These are phyloP conservation scores for Komagataella mondaviorum DNA, from an alignment of 805 yeast species.

Conservation along the genomic window DNA sequence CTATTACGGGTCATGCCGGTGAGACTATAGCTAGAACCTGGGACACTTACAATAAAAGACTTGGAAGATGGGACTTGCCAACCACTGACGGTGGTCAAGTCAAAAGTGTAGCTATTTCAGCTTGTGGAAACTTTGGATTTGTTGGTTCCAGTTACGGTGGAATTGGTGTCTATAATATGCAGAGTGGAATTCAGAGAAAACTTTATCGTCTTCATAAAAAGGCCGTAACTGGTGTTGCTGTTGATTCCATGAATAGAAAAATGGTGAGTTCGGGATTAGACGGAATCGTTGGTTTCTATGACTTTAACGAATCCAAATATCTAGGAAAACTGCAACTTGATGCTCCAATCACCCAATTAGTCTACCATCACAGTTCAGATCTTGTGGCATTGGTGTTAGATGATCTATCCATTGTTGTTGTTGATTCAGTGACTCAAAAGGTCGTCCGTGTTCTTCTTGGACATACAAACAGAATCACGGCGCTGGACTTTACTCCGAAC, in stretches of 20 bases:
- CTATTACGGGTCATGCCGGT: slow-evolving; percentile 78
- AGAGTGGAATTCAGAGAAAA: slow-evolving; percentile 75
- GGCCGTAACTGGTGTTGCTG: slow-evolving; percentile 76
- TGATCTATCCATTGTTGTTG: slow-evolving; percentile 68
- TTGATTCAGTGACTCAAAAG: slow-evolving; percentile 71
- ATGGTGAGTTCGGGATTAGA: slow-evolving; percentile 85
- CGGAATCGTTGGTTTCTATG: slow-evolving; percentile 78
- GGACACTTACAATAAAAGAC: slow-evolving; percentile 67
- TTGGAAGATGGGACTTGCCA: slow-evolving; percentile 57
- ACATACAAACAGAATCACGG: slow-evolving; percentile 77
- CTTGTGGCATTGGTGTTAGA: slow-evolving; percentile 78
- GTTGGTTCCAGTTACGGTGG: slow-evolving; percentile 85
- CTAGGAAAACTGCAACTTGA: slow-evolving; percentile 55
- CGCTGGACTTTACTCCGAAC: slow-evolving; percentile 83
- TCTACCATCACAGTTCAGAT: slow-evolving; percentile 73
- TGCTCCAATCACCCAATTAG: slow-evolving; percentile 67
- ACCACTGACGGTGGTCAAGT: slow-evolving; percentile 74
- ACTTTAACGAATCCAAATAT: slow-evolving; percentile 59
- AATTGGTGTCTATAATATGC: slow-evolving; percentile 77
- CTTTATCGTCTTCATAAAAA: slow-evolving; percentile 58
- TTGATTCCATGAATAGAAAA: slow-evolving; percentile 82
- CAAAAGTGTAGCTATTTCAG: slow-evolving; percentile 66
- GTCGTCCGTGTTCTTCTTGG: slow-evolving; percentile 84
- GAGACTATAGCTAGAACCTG: slow-evolving; percentile 82
- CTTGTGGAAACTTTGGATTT: slow-evolving; percentile 90